A percentile compares a stretch with the other conserved stretches of the same genome.
Conservation (phyloP, 352 stramenopile genomes). For the Pythium rhizo-oryzae region DNA sequence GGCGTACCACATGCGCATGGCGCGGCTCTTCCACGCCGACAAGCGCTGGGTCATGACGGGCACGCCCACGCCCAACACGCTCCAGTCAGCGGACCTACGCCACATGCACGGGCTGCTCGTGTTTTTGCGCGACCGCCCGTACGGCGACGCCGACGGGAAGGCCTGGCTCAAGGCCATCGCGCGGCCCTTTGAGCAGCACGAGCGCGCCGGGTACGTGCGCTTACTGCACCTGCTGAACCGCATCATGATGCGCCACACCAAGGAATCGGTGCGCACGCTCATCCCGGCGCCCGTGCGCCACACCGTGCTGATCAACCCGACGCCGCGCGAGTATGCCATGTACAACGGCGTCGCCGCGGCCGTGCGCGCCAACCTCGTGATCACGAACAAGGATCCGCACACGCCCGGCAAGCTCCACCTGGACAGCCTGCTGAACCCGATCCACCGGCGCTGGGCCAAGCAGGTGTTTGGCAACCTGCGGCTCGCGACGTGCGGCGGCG, state of each 20-base stretch:
- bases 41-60: constrained; percentile 97
- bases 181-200: constrained; percentile 66
- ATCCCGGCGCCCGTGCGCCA: constrained; percentile 36
- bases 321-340: constrained; percentile 61
- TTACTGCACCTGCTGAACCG: constrained; percentile 85
- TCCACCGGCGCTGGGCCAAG: constrained; percentile 62
- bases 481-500: constrained; percentile 56
- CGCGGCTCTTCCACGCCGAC: constrained; percentile 77
- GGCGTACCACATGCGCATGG: constrained; percentile 81
- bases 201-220: constrained; percentile 61
- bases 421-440: constrained; percentile 79
- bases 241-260: constrained; percentile 96
- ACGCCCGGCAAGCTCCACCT: constrained; percentile 55
- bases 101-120: constrained; percentile 91
- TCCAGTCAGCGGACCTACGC: constrained; percentile 81
- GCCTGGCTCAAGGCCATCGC: constrained; percentile 81
- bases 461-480: constrained; percentile 47
- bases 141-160: constrained; percentile 73
- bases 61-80: constrained; percentile 92
- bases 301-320: constrained; percentile 63
- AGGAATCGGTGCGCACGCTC: constrained; percentile 83
- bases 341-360: constrained; percentile 74
- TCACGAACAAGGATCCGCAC: constrained; percentile 75
- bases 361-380: constrained; percentile 72
- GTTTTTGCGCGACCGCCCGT: constrained; percentile 91